phyloP scores from a whole-genome alignment of 768 basidiomycete genomes.

The Boletus huronensis region DNA sequence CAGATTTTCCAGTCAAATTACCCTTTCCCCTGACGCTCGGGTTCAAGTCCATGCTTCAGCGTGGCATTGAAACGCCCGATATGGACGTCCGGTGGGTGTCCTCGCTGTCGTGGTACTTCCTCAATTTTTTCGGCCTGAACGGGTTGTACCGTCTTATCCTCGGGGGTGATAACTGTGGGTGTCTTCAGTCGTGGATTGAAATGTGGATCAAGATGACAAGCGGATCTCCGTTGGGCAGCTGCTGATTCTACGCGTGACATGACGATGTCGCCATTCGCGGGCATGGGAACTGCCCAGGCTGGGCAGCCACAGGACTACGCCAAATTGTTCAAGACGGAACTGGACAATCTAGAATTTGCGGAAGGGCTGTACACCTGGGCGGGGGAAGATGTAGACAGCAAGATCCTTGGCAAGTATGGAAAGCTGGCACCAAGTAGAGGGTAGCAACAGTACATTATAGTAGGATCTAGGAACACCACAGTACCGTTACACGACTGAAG shows the following conservation, averaged over 20 bases:
- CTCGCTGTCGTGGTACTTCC: constrained; percentile 97
- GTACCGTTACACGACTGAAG: constrained; percentile 27
- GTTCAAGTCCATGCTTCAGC: constrained; percentile 97
- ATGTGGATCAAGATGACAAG: constrained; percentile 14
- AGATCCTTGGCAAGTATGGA: constrained; percentile 76
- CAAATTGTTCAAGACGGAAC: constrained; percentile 89
- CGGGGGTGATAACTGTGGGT: constrained; percentile 82
- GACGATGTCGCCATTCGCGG: constrained; percentile 65
- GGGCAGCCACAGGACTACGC: constrained; percentile 75
- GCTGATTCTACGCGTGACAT: constrained; percentile 79
- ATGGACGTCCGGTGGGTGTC: constrained; percentile 99
- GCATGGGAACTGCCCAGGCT: constrained; percentile 42
- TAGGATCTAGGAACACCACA: constrained; percentile 14
- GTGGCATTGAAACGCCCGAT: constrained; percentile 91
- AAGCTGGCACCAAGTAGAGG: constrained; percentile 40
- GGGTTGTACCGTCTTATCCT: constrained; percentile 93
- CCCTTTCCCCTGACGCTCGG: constrained; percentile 96
- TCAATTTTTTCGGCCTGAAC: constrained; percentile 97
- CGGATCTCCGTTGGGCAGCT: constrained; percentile 41
- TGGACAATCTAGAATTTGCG: constrained; percentile 89
- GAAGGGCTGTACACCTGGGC: constrained; percentile 84
- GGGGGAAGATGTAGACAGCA: constrained; percentile 74
- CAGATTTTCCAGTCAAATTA: constrained; percentile 66
- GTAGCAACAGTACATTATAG: constrained; percentile 22
- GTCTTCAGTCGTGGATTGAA: constrained; percentile 3